Percentiles rank a stretch among this genome's conserved stretches.
phyloP scores from a whole-genome alignment of 306 rosid genomes.

The Gleditsia sinensis region DNA sequence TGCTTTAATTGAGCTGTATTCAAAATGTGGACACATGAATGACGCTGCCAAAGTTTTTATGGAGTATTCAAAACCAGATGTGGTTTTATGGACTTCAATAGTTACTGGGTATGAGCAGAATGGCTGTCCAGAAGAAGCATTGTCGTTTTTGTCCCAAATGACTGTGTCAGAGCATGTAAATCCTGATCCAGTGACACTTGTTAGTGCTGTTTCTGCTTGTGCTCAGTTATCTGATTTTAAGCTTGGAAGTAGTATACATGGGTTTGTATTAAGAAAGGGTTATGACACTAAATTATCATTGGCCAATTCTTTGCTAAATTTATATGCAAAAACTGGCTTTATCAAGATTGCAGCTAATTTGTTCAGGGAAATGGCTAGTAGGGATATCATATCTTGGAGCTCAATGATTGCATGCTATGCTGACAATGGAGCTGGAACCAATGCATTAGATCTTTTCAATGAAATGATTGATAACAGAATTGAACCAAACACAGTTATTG shows the following conservation, averaged over 20 bases:
- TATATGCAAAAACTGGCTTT: constrained; percentile 65
- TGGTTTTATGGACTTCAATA: constrained; percentile 72
- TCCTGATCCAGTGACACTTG: constrained; percentile 71
- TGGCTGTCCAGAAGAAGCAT: constrained; percentile 55
- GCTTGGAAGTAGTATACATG: constrained; percentile 65
- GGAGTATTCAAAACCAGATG: constrained; percentile 65
- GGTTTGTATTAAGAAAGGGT: constrained; percentile 58
- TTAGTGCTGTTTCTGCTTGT: constrained; percentile 71
- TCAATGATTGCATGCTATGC: constrained; percentile 79
- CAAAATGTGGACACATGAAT: constrained; percentile 65
- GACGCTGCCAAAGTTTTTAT: constrained; percentile 56
- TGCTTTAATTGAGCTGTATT: constrained; percentile 64
- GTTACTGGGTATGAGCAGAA: constrained; percentile 70
- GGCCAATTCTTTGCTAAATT: constrained; percentile 62
- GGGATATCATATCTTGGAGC: constrained; percentile 86
- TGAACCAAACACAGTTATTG: constrained; percentile 60
- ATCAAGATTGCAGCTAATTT: constrained; percentile 52
- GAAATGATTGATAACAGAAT: constrained; percentile 61
- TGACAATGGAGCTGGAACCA: constrained; percentile 54
- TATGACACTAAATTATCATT: constrained; percentile 48
- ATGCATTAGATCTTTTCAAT: constrained; percentile 56
- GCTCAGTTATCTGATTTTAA: constrained; percentile 53
- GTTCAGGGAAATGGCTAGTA: constrained; percentile 54
- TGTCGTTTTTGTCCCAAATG: constrained; percentile 63
- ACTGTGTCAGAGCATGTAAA: constrained; percentile 34